These are phyloP conservation scores for Zymoseptoria crescenta DNA, from an alignment of 2,329 filamentous ascomycete species.

Conservation along the genomic window DNA sequence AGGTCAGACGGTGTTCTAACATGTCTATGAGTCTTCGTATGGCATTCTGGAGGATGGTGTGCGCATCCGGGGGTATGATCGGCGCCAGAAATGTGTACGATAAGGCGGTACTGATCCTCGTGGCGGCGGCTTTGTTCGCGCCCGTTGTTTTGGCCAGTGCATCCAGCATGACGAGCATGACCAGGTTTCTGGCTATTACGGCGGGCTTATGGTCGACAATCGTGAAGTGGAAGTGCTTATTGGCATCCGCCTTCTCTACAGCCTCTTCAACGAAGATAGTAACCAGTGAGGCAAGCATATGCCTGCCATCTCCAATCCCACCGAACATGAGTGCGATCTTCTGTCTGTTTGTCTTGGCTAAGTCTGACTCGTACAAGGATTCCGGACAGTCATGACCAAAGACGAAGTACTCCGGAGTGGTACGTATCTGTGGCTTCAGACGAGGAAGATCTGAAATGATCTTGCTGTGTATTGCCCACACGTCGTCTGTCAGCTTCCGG, in stretches of 20 bases:
- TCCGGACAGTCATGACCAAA: constrained; percentile 11
- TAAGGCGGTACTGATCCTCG: background rate
- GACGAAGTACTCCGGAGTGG: constrained; percentile 5
- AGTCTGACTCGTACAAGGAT: constrained; percentile 4
- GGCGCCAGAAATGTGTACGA: constrained; percentile 9
- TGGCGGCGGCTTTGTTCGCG: background rate
- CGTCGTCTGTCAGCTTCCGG: background rate
- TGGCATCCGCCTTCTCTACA: background rate
- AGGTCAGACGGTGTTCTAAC: constrained; percentile 1
- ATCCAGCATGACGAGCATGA: constrained; percentile 2
- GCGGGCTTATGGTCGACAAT: constrained; percentile 7
- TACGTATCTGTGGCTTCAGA: constrained; percentile 9
- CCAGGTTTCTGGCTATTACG: constrained; percentile 5
- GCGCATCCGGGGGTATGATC: constrained; percentile 5
- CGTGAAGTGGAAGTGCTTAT: constrained; percentile 7
- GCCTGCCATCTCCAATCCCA: constrained; percentile 8
- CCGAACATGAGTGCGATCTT: constrained; percentile 8
- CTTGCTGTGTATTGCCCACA: constrained; percentile 1
- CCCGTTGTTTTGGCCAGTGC: background rate
- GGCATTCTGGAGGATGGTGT: constrained; percentile 4
- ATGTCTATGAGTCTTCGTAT: constrained; percentile 3
- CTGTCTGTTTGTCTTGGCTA: constrained; percentile 1
- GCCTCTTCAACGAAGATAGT: background rate
- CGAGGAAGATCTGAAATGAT: constrained; percentile 8
- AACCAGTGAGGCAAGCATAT: constrained; percentile 5